Conservation (phyloP, 768 basidiomycete genomes). For the Erythrobasidium yunnanense region DNA sequence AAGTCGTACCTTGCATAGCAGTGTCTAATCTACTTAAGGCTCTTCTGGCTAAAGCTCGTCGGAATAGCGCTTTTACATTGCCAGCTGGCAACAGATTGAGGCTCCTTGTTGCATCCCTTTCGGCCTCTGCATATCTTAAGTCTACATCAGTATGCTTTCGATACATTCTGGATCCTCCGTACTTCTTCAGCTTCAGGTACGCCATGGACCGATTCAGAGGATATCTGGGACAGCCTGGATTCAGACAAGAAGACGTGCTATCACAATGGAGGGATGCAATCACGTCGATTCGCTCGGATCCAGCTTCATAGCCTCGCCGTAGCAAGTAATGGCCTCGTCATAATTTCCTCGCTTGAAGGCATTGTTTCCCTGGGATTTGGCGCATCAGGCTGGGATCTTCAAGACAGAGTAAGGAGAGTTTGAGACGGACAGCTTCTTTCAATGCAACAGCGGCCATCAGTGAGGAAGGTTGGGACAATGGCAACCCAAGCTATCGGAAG, state of each 20-base stretch:
- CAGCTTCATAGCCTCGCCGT: constrained; percentile 65
- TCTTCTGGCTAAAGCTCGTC: constrained; percentile 15
- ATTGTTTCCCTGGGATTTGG: constrained; percentile 58
- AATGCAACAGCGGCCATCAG: too few relatives aligned
- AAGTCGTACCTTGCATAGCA: not conserved
- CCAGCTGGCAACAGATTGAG: constrained; percentile 5
- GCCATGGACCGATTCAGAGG: constrained; percentile 81
- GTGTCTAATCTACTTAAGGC: not conserved
- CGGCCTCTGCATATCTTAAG: constrained; percentile 5
- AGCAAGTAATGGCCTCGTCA: constrained; percentile 69
- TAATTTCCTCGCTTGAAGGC: constrained; percentile 75
- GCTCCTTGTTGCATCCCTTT: constrained; percentile 18
- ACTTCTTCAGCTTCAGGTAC: constrained; percentile 91
- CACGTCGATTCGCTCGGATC: constrained; percentile 64
- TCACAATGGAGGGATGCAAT: too few relatives aligned
- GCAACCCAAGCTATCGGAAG: too few relatives aligned
- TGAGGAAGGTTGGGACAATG: not conserved
- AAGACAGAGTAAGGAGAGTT: not conserved
- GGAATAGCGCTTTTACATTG: constrained; percentile 15
- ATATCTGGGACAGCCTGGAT: too few relatives aligned
- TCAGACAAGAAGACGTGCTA: too few relatives aligned
- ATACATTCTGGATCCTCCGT: too few relatives aligned
- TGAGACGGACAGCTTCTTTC: not conserved
- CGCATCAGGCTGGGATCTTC: not conserved
- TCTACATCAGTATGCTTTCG: too few relatives aligned